Base-by-base conservation (phyloP, 345 rosid species). In the Rhizophora apiculata region DNA sequence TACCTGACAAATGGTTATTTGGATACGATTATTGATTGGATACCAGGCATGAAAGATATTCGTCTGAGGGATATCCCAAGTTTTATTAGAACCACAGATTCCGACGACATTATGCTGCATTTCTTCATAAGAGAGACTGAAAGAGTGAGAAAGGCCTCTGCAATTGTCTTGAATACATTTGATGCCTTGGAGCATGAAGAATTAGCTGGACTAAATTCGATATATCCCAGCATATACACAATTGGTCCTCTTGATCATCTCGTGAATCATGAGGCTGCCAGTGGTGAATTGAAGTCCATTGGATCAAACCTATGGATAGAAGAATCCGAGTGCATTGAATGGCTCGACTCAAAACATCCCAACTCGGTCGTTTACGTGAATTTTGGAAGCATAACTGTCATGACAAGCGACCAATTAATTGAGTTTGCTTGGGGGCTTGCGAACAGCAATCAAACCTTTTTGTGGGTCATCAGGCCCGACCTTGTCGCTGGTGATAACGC, bases 341-440 rank as follows among this genome's bases (percentile, higher is more conserved):
- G 72, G 72, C 65, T 69, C 0, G 65, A 60, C 58, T 27, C 59
- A 30, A 69, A 60, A 31, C 57, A 69, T 15, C 65, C 72, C 21
- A 49, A 49, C 21, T 69, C 64, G 1, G 72, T 68, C 13, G 57
- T 68, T 43, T 59, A 68, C 32, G 72, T 68, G 22, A 68, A 68
- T 60, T 69, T 69, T 31, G 72, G 72, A 30, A 48, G 72, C 64
- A 69, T 69, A 8, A 60, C 72, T 9, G 64, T 59, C 13, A 60
- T 69, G 72, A 69, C 65, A 31, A n/a, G 4, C 13, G 59, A 60
- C 1, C 72, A 69, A 6, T 31, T 69, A 52, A 18, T 30, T n/a
- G 72, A 69, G 30, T 69, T 69, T 30, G 58, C 72, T 13, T 69
- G 72, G 72, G 72, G 72, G 60, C 59, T 69, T 6, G 72, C 72